Evolutionary conservation across 441 rosid species (phyloP).

Genomic region (Erodium texanum): DNA sequence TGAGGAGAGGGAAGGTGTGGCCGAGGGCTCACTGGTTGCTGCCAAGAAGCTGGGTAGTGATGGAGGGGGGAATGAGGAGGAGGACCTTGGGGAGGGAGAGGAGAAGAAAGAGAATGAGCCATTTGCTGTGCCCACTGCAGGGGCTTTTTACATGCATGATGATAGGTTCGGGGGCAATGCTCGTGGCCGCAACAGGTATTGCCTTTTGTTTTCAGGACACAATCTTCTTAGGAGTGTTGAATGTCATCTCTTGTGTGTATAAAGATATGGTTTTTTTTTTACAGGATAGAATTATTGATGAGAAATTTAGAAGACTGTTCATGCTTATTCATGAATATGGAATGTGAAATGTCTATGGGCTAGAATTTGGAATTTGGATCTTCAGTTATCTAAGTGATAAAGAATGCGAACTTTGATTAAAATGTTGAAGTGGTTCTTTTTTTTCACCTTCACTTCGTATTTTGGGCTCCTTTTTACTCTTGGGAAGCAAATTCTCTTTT

Average conservation of each 20-base stretch:
- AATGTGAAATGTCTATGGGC: not conserved
- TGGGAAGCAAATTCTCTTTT: not conserved
- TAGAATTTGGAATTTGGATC: not conserved
- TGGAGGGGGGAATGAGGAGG: slow-evolving; percentile 22
- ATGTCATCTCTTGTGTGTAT: not conserved
- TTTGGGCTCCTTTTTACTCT: not conserved
- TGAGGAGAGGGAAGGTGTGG: slow-evolving; percentile 5
- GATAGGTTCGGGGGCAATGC: slow-evolving; percentile 73
- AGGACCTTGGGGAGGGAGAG: slow-evolving; percentile 24
- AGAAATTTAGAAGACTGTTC: not conserved
- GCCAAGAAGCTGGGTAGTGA: slow-evolving; percentile 22
- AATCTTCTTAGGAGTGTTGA: not conserved
- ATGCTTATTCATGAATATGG: not conserved
- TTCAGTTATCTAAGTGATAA: not conserved
- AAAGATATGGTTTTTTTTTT: not conserved
- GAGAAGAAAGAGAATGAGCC: slow-evolving; percentile 70
- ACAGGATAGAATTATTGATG: too few relatives aligned
- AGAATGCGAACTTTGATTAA: too few relatives aligned
- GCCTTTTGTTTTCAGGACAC: not conserved
- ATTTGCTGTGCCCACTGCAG: slow-evolving; percentile 87
- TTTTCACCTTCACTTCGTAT: not conserved
- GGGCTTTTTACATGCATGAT: slow-evolving; percentile 97
- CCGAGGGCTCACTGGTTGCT: slow-evolving; percentile 10
- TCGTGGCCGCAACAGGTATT: slow-evolving; percentile 52
- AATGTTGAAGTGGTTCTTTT: not conserved